These are phyloP conservation scores for Clavispora phyllophila DNA, from an alignment of 805 yeast genomes.

Conservation along the genomic window DNA sequence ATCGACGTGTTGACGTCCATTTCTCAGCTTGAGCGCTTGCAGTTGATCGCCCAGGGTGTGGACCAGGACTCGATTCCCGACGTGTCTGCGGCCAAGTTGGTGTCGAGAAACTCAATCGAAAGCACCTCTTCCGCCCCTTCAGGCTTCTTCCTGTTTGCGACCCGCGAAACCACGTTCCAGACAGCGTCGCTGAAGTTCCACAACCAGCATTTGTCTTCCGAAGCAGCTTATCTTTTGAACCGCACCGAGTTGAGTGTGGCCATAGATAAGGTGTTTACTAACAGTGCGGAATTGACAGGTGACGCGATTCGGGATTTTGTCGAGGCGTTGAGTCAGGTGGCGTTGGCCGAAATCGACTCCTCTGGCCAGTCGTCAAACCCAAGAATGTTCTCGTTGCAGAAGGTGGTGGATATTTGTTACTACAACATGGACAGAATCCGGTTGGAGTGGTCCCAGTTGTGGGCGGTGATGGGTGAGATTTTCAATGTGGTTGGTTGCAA, in stretches of 20 bases:
- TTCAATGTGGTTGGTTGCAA: slow-evolving; percentile 84
- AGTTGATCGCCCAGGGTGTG: slow-evolving; percentile 80
- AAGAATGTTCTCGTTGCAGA: slow-evolving; percentile 86
- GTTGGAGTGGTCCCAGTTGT: slow-evolving; percentile 92
- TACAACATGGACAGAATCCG: slow-evolving; percentile 96
- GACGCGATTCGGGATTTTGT: slow-evolving; percentile 85
- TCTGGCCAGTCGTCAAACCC: slow-evolving; percentile 80
- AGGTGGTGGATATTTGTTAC: slow-evolving; percentile 95
- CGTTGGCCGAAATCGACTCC: slow-evolving; percentile 85
- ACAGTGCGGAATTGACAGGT: slow-evolving; percentile 74
- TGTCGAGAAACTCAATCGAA: slow-evolving; percentile 45
- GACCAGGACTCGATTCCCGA: slow-evolving; percentile 84
- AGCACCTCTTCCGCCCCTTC: slow-evolving; percentile 39
- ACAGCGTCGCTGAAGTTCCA: slow-evolving; percentile 66
- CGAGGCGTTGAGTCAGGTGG: slow-evolving; percentile 77
- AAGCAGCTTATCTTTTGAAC: slow-evolving; percentile 51
- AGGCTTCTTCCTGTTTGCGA: slow-evolving; percentile 53
- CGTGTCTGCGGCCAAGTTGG: slow-evolving; percentile 68
- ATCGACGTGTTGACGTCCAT: slow-evolving; percentile 71
- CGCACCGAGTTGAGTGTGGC: slow-evolving; percentile 71
- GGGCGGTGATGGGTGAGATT: slow-evolving; percentile 90
- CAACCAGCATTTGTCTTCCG: slow-evolving; percentile 60
- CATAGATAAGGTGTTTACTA: slow-evolving; percentile 82
- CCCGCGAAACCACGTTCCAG: slow-evolving; percentile 51
- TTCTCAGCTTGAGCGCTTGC: slow-evolving; percentile 88